A percentile compares a stretch with the other conserved stretches of the same genome.
Evolutionary conservation across 2,329 filamentous ascomycete genomes (phyloP).

Genomic region (Colletotrichum sublineola): DNA sequence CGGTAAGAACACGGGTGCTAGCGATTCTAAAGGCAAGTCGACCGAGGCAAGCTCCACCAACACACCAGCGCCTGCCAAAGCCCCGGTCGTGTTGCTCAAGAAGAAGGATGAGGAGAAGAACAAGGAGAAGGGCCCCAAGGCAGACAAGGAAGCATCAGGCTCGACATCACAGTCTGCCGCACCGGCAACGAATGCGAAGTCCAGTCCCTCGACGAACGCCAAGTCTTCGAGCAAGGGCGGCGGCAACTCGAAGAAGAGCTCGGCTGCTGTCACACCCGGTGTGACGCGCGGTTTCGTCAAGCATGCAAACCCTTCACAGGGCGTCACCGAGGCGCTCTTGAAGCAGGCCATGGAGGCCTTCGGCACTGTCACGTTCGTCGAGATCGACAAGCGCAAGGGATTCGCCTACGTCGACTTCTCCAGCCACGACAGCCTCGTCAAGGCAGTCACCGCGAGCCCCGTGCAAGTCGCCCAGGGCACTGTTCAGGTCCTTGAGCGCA

Average conservation of each 20-base stretch:
- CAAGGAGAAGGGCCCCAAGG: conserved; percentile 33
- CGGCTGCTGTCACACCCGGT: conserved; percentile 54
- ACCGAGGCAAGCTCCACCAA: conserved; percentile 48
- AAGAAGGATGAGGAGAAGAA: conserved; percentile 54
- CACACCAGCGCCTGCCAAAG: conserved; percentile 47
- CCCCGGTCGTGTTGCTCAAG: conserved; percentile 56
- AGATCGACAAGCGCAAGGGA: conserved; percentile 94
- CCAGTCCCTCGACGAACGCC: conserved; percentile 43
- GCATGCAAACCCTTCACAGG: conserved; percentile 89
- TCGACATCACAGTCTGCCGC: conserved; percentile 34
- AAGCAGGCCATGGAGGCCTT: conserved; percentile 80
- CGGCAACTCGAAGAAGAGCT: conserved; percentile 49
- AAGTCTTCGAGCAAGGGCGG: conserved; percentile 45
- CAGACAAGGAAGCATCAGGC: conserved; percentile 37
- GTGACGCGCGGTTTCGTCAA: conserved; percentile 81
- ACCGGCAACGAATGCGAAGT: conserved; percentile 11
- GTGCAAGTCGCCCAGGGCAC: conserved; percentile 86
- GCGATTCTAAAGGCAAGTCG: conserved; percentile 55
- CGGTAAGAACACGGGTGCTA: conserved; percentile 52
- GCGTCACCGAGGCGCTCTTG: conserved; percentile 86
- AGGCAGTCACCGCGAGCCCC: conserved; percentile 85
- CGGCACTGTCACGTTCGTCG: conserved; percentile 82
- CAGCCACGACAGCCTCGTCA: conserved; percentile 77
- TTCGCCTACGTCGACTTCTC: conserved; percentile 94
- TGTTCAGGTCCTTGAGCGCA: conserved; percentile 88